Evolutionary conservation across 768 basidiomycete species (phyloP), one percentile per base, ranked within the genome.

Genomic region (Leccinum longicurvipes): DNA sequence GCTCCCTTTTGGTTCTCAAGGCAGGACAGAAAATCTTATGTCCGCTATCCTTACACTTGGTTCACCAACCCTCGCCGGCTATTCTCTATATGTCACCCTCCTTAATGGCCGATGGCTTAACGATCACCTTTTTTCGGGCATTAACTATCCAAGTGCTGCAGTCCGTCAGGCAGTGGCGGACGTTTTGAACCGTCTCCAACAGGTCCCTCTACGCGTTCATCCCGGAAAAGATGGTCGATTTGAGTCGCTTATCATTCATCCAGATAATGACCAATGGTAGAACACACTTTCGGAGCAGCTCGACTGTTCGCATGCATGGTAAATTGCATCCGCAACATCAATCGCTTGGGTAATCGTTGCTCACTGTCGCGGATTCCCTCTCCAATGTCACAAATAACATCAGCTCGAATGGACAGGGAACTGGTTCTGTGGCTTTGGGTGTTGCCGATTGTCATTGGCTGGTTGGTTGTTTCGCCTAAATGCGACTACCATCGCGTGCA

Each of bases 231-330:
- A 59, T 12, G 53, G 58, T 3, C 67, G 71, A 1, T 67, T 79
- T 4, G 65, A 73, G 2, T 76, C 76, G 0, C 70, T 79, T 8
- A 61, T 78, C 10, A 67, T 74, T 11, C 72, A 77, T 11, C 73
- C 69, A 0, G 63, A 71, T 24, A 79, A 78, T 48, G 72, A 77
- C 44, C 51, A 63, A 0, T 79, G 73, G 74, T 78, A 77, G 77
- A 54, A 54, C 3, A 64, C 63, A 15, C 59, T 76, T 27, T 52
- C 61, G 2, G 54, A 64, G 6, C 60, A 65, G 52, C 66, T 79
- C 28, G 63, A 77, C 44, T 72, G 73, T 50, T 67, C 64, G 0
- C 70, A 74, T 39, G 73, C 70, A 17, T 77, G 74, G 75, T 67
- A 72, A 2, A 65, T 75, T 23, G 63, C 76, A 7, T 70, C 74